Percentiles rank a stretch among this genome's conserved stretches.
Conservation (phyloP, 306 rosid genomes). For the Malus orientalis region DNA sequence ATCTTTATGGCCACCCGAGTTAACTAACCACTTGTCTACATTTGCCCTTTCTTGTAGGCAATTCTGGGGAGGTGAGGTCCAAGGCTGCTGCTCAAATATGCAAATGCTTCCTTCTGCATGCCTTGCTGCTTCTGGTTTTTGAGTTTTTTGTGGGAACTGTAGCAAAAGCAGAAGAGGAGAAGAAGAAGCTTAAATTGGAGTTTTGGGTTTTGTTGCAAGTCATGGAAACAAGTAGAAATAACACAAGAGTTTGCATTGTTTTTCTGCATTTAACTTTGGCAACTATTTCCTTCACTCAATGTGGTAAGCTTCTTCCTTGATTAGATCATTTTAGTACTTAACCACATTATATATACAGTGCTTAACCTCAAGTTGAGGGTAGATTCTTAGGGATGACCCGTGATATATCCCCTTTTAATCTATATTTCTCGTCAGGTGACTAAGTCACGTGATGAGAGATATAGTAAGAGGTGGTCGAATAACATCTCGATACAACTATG, state of each 20-base stretch:
- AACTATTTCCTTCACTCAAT: slow-evolving; percentile 41
- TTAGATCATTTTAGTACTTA: too few species aligned
- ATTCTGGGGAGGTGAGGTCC: slow-evolving; percentile 18
- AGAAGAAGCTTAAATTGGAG: slow-evolving; percentile 1
- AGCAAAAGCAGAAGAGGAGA: neutral
- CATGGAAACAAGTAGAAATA: slow-evolving; percentile 38
- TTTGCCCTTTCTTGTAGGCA: slow-evolving; percentile 14
- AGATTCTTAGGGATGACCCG: too few species aligned
- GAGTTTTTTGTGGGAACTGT: slow-evolving; percentile 18
- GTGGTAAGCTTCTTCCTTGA: slow-evolving; percentile 42
- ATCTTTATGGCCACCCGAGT: slow-evolving; percentile 52
- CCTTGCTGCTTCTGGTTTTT: slow-evolving; percentile 21
- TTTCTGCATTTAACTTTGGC: slow-evolving; percentile 32
- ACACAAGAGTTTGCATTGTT: slow-evolving; percentile 24
- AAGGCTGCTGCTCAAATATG: slow-evolving; percentile 13
- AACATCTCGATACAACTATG: too few species aligned
- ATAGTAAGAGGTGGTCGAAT: neutral
- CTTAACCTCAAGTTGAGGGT: too few species aligned
- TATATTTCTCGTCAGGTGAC: neutral
- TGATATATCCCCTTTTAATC: too few species aligned
- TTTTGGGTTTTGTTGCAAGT: slow-evolving; percentile 6
- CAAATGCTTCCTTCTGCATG: slow-evolving; percentile 8
- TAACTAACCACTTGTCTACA: slow-evolving; percentile 23
- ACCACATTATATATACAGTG: too few species aligned
- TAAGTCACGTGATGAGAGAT: neutral